These are phyloP conservation scores for Yamadazyma taylorii DNA, from an alignment of 1,139 yeast genomes.

Conservation along the genomic window DNA sequence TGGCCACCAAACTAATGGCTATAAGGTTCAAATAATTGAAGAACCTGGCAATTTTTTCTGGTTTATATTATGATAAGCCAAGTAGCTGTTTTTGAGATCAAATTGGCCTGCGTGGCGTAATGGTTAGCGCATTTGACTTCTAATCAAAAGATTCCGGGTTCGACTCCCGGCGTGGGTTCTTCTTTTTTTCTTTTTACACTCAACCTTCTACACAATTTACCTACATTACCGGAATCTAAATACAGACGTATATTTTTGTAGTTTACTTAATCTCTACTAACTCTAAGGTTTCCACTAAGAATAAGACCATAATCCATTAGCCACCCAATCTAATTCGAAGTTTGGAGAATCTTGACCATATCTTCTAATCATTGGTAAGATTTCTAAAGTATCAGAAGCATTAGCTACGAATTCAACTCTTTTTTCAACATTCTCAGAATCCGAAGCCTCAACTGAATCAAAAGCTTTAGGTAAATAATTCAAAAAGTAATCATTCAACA, in stretches of 20 bases:
- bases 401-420: constrained; percentile 26
- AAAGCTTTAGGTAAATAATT: constrained; percentile 31
- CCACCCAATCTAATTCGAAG: constrained; percentile 41
- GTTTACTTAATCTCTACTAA: neutral
- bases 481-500: constrained; percentile 39
- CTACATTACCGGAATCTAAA: too few species aligned
- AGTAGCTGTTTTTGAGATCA: neutral
- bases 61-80: too few species aligned
- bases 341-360: constrained; percentile 30
- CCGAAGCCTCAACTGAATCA: constrained; percentile 9
- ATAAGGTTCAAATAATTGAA: too few species aligned
- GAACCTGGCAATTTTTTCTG: too few species aligned
- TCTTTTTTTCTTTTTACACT: constrained; percentile 7
- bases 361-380: constrained; percentile 37
- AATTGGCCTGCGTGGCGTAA: constrained; percentile 24
- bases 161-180: constrained; percentile 26
- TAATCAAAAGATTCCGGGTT: constrained; percentile 27
- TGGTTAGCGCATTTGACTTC: constrained; percentile 27
- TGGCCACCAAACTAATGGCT: too few species aligned
- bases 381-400: constrained; percentile 19
- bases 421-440: constrained; percentile 17
- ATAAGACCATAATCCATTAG: constrained; percentile 31
- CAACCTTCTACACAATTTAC: too few species aligned
- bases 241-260: too few species aligned
- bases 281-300: neutral